phyloP scores from a whole-genome alignment of 331 rosid species.

The Phaseolus coccineus region DNA sequence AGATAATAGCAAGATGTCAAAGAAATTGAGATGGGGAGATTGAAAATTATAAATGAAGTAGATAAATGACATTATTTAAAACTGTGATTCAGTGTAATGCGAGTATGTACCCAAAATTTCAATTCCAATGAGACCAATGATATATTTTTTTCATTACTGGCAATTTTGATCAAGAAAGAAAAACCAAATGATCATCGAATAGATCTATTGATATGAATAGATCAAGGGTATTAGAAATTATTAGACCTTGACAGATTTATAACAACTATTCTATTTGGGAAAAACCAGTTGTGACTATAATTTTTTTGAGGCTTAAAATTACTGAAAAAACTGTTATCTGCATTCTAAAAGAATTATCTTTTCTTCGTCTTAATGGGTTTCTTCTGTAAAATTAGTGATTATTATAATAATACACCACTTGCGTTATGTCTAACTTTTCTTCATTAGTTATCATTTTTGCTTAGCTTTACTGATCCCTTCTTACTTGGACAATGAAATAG shows the following conservation, averaged over 20 bases:
- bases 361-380: not conserved
- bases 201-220: not conserved
- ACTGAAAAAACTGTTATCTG: no score
- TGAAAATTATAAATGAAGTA: constrained; percentile 32
- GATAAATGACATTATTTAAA: constrained; percentile 23
- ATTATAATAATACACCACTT: not conserved
- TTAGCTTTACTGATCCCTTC: constrained; percentile 43
- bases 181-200: not conserved
- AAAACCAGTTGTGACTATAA: not conserved
- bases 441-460: constrained; percentile 22
- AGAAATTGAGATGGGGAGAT: not conserved
- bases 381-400: not conserved
- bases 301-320: not conserved
- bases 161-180: constrained; percentile 22
- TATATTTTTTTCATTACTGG: not conserved
- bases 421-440: constrained; percentile 15
- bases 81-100: not conserved
- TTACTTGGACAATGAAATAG: constrained; percentile 54
- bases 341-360: constrained; percentile 17
- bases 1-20: not conserved
- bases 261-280: not conserved
- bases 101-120: constrained; percentile 3
- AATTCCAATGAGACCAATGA: not conserved
- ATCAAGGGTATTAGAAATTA: no score
- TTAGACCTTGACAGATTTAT: no score